These are phyloP conservation scores for Thelephora terrestris DNA, from an alignment of 1,284 basidiomycete species.

Conservation along the genomic window DNA sequence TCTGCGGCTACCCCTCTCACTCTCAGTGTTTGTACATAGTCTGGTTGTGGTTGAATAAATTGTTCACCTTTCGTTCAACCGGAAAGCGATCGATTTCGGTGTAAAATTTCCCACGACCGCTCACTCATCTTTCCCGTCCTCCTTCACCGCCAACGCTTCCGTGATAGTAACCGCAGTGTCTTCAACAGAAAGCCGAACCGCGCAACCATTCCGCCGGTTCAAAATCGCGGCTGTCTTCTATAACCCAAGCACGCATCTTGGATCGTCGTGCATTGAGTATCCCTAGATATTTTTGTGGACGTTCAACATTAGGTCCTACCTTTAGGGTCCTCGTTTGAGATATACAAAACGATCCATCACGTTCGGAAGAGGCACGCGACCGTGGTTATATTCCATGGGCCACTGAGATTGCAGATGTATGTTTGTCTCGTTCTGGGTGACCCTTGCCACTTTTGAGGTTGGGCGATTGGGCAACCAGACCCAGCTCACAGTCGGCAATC, in stretches of 20 bases:
- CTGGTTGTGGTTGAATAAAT: too few species aligned
- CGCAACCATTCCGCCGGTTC: slow-evolving; percentile 68
- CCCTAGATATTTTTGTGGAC: slow-evolving; percentile 61
- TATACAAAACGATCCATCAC: slow-evolving; percentile 96
- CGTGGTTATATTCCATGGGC: slow-evolving; percentile 95
- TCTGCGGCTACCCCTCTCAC: too few species aligned
- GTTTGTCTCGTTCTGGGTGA: too few species aligned
- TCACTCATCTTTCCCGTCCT: background rate
- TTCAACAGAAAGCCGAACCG: slow-evolving; percentile 41
- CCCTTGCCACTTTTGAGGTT: too few species aligned
- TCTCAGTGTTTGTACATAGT: too few species aligned
- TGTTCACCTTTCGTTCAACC: background rate
- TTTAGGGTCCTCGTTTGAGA: slow-evolving; percentile 92
- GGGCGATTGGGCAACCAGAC: too few species aligned
- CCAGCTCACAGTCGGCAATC: too few species aligned
- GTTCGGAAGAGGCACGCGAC: slow-evolving; percentile 75
- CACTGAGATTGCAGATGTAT: slow-evolving; percentile 97
- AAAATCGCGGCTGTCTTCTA: slow-evolving; percentile 49
- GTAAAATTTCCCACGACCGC: background rate
- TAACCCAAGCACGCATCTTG: slow-evolving; percentile 34
- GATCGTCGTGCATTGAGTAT: slow-evolving; percentile 54
- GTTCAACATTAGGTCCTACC: slow-evolving; percentile 67
- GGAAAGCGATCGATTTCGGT: background rate
- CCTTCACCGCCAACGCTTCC: background rate
- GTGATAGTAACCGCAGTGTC: slow-evolving; percentile 6